Conservation (phyloP, 2,329 filamentous ascomycete species). For the Atkinsonella hypoxylon region DNA sequence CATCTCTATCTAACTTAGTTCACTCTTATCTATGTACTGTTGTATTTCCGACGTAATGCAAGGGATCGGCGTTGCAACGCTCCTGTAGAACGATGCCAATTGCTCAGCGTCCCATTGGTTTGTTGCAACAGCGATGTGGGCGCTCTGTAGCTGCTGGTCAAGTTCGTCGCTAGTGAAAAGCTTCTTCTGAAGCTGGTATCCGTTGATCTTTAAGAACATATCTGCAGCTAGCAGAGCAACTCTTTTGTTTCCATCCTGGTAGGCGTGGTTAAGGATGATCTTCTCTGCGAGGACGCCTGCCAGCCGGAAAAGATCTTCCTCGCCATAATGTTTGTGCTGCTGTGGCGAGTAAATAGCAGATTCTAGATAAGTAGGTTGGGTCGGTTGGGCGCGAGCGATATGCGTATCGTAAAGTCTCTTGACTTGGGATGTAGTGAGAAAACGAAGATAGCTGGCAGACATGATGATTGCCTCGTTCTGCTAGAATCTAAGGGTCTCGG, state of each 20-base stretch:
- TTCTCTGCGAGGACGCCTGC: slow-evolving; percentile 12
- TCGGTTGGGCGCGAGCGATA: no score
- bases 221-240: slow-evolving; percentile 10
- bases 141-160: not conserved
- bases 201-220: slow-evolving; percentile 13
- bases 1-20: no score
- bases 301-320: slow-evolving; percentile 11
- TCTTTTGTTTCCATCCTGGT: slow-evolving; percentile 12
- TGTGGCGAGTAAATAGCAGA: slow-evolving; percentile 10
- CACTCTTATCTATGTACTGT: no score
- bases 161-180: not conserved
- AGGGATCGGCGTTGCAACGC: no score
- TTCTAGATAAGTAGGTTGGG: slow-evolving; percentile 8
- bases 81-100: not conserved
- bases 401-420: no score
- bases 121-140: not conserved
- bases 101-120: not conserved
- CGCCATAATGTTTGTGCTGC: slow-evolving; percentile 10
- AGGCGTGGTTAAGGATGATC: slow-evolving; percentile 13
- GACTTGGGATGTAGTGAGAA: no score
- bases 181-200: slow-evolving; percentile 8
- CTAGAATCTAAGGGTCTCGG: no score
- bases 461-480: no score
- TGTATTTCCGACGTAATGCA: no score
- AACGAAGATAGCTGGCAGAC: no score